These are phyloP conservation scores for Fusarium pseudocircinatum DNA, from an alignment of 2,329 filamentous ascomycete species.

Conservation along the genomic window DNA sequence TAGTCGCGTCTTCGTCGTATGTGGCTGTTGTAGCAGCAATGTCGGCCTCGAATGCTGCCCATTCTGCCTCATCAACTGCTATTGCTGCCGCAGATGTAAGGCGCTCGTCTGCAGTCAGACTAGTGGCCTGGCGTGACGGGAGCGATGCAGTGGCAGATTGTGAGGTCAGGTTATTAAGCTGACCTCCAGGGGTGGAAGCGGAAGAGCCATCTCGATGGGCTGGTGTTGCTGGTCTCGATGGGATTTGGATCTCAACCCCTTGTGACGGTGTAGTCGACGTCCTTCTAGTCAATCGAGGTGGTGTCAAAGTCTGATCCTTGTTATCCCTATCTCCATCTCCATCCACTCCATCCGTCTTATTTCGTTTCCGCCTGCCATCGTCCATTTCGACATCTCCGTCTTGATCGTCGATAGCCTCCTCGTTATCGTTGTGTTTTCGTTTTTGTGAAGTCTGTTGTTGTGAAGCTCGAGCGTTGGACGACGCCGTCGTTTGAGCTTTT, in stretches of 20 bases:
- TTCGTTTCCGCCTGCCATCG: constrained; percentile 57
- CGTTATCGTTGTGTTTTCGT: constrained; percentile 49
- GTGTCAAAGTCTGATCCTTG: constrained; percentile 46
- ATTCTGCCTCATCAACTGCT: constrained; percentile 76
- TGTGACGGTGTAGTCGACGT: constrained; percentile 63
- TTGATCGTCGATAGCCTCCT: constrained; percentile 38
- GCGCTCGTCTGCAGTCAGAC: constrained; percentile 31
- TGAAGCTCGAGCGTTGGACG: constrained; percentile 24
- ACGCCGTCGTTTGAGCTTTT: constrained; percentile 34
- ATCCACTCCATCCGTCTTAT: constrained; percentile 50
- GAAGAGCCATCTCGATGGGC: constrained; percentile 54
- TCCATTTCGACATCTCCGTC: constrained; percentile 50
- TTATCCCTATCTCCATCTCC: constrained; percentile 30
- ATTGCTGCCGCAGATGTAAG: constrained; percentile 21
- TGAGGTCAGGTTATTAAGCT: constrained; percentile 19
- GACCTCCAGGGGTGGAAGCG: constrained; percentile 51
- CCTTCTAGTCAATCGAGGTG: constrained; percentile 56
- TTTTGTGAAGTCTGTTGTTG: constrained; percentile 41
- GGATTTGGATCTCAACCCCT: constrained; percentile 70
- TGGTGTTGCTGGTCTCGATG: constrained; percentile 71
- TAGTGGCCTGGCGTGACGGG: constrained; percentile 42
- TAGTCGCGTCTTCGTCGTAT: constrained; percentile 63
- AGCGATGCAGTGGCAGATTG: constrained; percentile 43
- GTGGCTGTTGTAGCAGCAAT: constrained; percentile 63
- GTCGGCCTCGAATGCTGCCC: constrained; percentile 88